Evolutionary conservation across 345 rosid genomes (phyloP).

Genomic region (Melaleuca quinquenervia): DNA sequence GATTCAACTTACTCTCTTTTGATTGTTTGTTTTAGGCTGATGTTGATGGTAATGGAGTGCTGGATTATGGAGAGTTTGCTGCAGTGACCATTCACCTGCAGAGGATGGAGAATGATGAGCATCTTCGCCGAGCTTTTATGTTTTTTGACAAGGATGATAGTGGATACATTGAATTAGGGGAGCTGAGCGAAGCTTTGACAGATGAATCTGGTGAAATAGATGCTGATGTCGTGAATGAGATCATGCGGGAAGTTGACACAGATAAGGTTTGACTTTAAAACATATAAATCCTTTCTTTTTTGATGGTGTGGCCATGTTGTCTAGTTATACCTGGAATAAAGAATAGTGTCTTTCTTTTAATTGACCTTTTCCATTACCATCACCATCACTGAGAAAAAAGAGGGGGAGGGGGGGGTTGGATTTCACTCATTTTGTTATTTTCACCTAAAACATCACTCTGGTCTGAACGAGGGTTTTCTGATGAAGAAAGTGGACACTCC

Average conservation of each 20-base stretch:
- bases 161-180: slow-evolving; percentile 69
- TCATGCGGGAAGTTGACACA: slow-evolving; percentile 90
- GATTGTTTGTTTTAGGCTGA: slow-evolving; percentile 55
- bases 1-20: not conserved
- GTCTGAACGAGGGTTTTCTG: not conserved
- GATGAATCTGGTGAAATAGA: slow-evolving; percentile 77
- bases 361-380: not conserved
- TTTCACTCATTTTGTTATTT: not conserved
- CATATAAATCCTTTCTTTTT: not conserved
- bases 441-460: not conserved
- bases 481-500: not conserved
- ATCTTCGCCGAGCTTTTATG: slow-evolving; percentile 83
- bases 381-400: not conserved
- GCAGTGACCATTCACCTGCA: slow-evolving; percentile 98
- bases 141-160: slow-evolving; percentile 83
- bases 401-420: not conserved
- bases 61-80: slow-evolving; percentile 92
- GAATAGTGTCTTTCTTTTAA: not conserved
- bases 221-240: slow-evolving; percentile 54
- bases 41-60: slow-evolving; percentile 83
- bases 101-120: slow-evolving; percentile 96
- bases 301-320: not conserved
- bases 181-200: slow-evolving; percentile 58
- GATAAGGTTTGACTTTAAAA: slow-evolving; percentile 55
- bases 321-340: not conserved